phyloP scores from a whole-genome alignment of 139 green algal species.

The Marvania coccoides region DNA sequence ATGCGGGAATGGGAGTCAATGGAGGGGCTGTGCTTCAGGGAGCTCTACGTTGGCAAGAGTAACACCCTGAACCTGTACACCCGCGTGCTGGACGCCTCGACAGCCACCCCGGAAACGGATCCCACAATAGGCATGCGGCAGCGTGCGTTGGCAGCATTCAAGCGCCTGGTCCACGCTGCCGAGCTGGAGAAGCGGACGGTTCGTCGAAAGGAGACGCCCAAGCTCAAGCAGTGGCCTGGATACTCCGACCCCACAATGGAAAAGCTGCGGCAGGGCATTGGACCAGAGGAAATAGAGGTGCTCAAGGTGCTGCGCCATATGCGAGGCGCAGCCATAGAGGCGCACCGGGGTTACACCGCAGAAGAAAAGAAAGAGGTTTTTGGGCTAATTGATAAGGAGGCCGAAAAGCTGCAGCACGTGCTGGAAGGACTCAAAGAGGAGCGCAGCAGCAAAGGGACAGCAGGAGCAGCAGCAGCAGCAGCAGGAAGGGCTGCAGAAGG shows the following conservation, averaged over 20 bases:
- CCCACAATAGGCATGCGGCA: too few relatives aligned
- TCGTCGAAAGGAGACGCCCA: not conserved
- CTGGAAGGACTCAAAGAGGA: too few relatives aligned
- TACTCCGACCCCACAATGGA: constrained; percentile 16
- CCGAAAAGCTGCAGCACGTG: too few relatives aligned
- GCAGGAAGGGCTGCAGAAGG: not conserved
- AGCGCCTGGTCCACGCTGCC: too few relatives aligned
- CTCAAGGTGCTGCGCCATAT: constrained; percentile 1
- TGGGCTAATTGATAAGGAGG: not conserved
- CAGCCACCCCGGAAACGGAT: too few relatives aligned
- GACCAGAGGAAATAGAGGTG: constrained; percentile 18
- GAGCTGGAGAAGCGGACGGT: too few relatives aligned
- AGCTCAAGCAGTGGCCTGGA: constrained; percentile 1
- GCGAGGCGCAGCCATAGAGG: not conserved
- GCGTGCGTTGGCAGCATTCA: too few relatives aligned
- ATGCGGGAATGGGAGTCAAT: not conserved
- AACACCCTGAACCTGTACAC: constrained; percentile 31
- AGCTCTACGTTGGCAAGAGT: constrained; percentile 23
- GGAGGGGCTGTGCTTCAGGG: constrained; percentile 12
- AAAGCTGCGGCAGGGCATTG: constrained; percentile 19
- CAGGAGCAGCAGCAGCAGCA: too few relatives aligned
- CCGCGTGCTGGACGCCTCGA: too few relatives aligned
- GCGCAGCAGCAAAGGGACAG: too few relatives aligned
- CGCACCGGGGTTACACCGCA: not conserved
- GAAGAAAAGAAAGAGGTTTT: not conserved